A percentile compares a stretch with the other conserved stretches of the same genome.
These are phyloP conservation scores for Podaxis pistillaris DNA, from an alignment of 768 basidiomycete genomes.

Conservation along the genomic window DNA sequence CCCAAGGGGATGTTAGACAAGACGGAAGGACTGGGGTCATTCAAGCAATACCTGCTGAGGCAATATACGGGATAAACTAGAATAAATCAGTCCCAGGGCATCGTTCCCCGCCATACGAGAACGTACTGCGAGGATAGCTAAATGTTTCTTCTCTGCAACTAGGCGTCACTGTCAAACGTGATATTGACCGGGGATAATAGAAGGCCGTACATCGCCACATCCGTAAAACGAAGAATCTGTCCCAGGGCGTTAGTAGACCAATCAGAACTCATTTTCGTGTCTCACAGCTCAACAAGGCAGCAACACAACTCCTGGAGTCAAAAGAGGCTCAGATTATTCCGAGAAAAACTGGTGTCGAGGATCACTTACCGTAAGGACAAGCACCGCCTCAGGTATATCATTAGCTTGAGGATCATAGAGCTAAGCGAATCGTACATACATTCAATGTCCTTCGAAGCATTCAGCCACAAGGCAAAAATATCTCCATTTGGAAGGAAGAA, in stretches of 20 bases:
- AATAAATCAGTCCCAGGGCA: no score
- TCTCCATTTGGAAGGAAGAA: not conserved
- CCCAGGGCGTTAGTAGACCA: no score
- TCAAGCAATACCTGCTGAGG: not conserved
- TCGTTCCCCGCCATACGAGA: not conserved
- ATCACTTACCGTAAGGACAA: constrained; percentile 2
- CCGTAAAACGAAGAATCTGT: constrained; percentile 7
- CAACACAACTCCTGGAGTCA: not conserved
- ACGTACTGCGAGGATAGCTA: not conserved
- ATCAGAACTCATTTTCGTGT: not conserved
- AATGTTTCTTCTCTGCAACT: constrained; percentile 2
- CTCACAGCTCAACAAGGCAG: constrained; percentile 4
- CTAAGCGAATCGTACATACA: not conserved
- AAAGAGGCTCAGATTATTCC: not conserved
- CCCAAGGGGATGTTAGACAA: not conserved
- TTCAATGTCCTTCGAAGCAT: not conserved
- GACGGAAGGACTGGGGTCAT: not conserved
- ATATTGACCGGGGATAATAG: not conserved
- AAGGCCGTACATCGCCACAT: constrained; percentile 4
- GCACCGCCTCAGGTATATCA: not conserved
- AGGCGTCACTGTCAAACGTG: not conserved
- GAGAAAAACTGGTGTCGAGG: not conserved
- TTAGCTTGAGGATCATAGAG: not conserved
- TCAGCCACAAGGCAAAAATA: not conserved
- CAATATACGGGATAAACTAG: not conserved